These are phyloP conservation scores for Tuctoria greenei DNA, from an alignment of 176 grass and related monocot species.

Conservation along the genomic window DNA sequence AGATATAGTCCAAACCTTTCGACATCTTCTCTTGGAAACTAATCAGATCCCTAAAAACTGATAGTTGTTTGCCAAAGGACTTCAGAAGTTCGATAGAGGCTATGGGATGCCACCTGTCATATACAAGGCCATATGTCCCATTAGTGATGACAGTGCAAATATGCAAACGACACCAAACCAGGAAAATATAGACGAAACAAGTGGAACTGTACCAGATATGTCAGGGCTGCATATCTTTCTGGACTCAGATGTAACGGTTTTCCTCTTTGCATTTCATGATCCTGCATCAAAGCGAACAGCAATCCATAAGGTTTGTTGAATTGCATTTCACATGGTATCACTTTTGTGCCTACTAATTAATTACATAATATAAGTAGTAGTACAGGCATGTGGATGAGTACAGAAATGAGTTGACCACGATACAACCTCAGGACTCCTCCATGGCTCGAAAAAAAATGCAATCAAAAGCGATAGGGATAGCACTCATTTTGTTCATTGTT, in stretches of 20 bases:
- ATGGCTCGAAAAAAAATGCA: too few species aligned
- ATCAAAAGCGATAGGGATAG: too few species aligned
- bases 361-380: too few species aligned
- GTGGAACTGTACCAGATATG: conserved; percentile 60
- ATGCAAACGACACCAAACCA: not conserved
- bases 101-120: conserved; percentile 92
- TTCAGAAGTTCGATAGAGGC: conserved; percentile 88
- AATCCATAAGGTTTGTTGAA: conserved; percentile 28
- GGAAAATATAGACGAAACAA: not conserved
- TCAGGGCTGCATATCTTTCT: conserved; percentile 89
- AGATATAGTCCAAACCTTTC: conserved; percentile 29
- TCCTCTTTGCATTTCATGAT: conserved; percentile 88
- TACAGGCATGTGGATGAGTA: too few species aligned
- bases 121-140: conserved; percentile 29
- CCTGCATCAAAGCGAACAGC: conserved; percentile 47
- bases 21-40: conserved; percentile 9
- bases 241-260: conserved; percentile 92
- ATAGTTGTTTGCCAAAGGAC: conserved; percentile 90
- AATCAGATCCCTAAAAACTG: conserved; percentile 66
- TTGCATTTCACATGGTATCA: too few species aligned
- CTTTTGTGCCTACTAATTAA: too few species aligned
- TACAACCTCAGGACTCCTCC: too few species aligned
- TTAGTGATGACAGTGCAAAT: conserved; percentile 1
- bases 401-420: too few species aligned
- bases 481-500: too few species aligned